Percentiles rank a stretch among this genome's conserved stretches.
These are phyloP conservation scores for Dipodascus albidus DNA, from an alignment of 805 yeast genomes.

Conservation along the genomic window DNA sequence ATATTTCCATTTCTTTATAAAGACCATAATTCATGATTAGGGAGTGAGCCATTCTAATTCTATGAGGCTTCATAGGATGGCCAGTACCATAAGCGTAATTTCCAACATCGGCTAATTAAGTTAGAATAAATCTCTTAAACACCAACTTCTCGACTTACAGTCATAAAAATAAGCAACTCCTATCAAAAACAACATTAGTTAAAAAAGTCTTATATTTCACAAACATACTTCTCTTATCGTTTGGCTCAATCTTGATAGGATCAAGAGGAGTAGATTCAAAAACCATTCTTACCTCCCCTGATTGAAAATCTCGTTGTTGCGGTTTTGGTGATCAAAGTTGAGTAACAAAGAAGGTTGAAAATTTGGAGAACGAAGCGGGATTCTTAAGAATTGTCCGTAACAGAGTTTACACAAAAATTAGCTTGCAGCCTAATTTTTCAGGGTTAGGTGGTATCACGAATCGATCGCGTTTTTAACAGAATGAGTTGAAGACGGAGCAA, in stretches of 20 bases:
- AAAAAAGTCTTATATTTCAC: background rate
- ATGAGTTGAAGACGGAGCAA: no score
- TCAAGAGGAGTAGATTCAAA: slow-evolving; percentile 39
- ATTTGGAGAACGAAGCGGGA: background rate
- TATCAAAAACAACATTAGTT: slow-evolving; percentile 5
- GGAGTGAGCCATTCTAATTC: slow-evolving; percentile 97
- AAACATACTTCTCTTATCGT: slow-evolving; percentile 37
- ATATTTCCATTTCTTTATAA: slow-evolving; percentile 93
- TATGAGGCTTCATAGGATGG: slow-evolving; percentile 98
- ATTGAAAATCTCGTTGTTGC: background rate
- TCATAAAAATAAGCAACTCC: slow-evolving; percentile 74
- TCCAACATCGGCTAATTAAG: slow-evolving; percentile 67
- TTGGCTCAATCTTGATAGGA: slow-evolving; percentile 44
- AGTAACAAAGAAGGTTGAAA: background rate
- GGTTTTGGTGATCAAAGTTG: slow-evolving; percentile 1
- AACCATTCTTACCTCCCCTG: background rate
- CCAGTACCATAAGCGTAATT: slow-evolving; percentile 98
- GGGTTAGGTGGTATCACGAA: no score
- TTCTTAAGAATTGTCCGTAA: background rate
- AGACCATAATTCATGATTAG: slow-evolving; percentile 94
- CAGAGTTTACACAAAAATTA: background rate
- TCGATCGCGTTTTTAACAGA: no score
- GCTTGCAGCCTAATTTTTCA: background rate
- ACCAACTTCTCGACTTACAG: slow-evolving; percentile 22
- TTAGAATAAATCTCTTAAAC: background rate